Evolutionary conservation across 129 eudicot genomes (phyloP).

Genomic region (Centaurea solstitialis): DNA sequence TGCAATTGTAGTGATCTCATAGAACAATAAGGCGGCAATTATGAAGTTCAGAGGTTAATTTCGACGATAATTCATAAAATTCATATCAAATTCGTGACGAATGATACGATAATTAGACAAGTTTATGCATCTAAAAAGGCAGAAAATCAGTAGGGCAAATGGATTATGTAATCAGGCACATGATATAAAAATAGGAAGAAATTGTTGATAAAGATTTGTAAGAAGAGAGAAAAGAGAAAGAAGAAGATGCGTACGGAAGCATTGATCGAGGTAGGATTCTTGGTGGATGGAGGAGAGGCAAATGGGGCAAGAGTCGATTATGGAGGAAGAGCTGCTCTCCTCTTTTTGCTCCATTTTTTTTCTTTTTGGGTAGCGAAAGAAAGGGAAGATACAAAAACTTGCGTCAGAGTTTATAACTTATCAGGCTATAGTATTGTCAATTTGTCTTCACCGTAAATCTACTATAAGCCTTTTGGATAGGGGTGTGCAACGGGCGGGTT

Average conservation of each 20-base stretch:
- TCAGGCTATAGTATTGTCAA: too few species aligned
- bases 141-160: neutral
- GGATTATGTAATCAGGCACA: neutral
- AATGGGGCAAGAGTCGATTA: constrained; percentile 68
- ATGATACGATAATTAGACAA: neutral
- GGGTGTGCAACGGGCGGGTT: too few species aligned
- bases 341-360: constrained; percentile 16
- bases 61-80: neutral
- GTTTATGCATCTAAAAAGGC: neutral
- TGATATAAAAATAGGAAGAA: neutral
- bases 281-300: constrained; percentile 54
- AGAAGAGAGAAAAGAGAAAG: neutral
- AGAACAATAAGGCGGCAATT: neutral
- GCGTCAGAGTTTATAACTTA: too few species aligned
- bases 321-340: constrained; percentile 28
- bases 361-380: neutral
- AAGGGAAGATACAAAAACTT: too few species aligned
- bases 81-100: neutral
- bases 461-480: too few species aligned
- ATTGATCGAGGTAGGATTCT: constrained; percentile 74
- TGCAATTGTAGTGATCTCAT: neutral
- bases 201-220: neutral
- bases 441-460: too few species aligned
- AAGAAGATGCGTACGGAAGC: constrained; percentile 67
- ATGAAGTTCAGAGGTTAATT: neutral